Evolutionary conservation across 2,329 filamentous ascomycete species (phyloP).

Genomic region (Aspergillus neotritici): DNA sequence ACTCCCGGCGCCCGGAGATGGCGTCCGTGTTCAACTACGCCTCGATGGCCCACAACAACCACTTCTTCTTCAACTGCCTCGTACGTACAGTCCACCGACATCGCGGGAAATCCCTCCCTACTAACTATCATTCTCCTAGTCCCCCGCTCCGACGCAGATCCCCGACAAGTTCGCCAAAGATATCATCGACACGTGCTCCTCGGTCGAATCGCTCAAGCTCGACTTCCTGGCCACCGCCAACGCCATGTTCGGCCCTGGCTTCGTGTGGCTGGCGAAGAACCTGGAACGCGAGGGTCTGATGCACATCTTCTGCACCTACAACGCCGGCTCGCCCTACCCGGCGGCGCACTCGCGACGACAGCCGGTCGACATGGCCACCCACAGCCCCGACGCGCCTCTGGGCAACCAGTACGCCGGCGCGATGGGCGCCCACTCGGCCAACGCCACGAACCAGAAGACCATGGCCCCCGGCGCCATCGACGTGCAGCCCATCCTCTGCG

Average conservation of each 20-base stretch:
- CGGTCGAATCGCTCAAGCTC: slow-evolving; percentile 70
- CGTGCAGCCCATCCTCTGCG: slow-evolving; percentile 72
- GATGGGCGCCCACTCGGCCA: slow-evolving; percentile 28
- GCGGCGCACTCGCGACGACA: slow-evolving; percentile 75
- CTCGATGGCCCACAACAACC: slow-evolving; percentile 91
- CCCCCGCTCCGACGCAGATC: slow-evolving; percentile 47
- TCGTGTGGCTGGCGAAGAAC: slow-evolving; percentile 82
- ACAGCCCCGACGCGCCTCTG: slow-evolving; percentile 28
- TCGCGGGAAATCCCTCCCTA: background rate
- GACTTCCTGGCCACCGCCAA: slow-evolving; percentile 76
- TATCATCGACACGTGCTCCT: slow-evolving; percentile 70
- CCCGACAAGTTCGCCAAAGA: slow-evolving; percentile 51
- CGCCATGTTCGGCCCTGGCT: slow-evolving; percentile 94
- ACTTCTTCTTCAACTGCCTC: slow-evolving; percentile 49
- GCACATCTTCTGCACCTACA: slow-evolving; percentile 79
- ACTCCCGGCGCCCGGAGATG: slow-evolving; percentile 69
- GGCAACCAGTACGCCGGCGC: slow-evolving; percentile 34
- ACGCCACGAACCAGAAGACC: slow-evolving; percentile 25
- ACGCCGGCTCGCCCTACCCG: slow-evolving; percentile 82
- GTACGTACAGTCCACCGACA: slow-evolving; percentile 21
- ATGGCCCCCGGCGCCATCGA: slow-evolving; percentile 43
- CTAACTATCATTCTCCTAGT: slow-evolving; percentile 19
- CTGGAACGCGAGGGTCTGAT: slow-evolving; percentile 43
- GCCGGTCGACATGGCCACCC: slow-evolving; percentile 44
- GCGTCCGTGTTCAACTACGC: slow-evolving; percentile 91